Percentiles rank a stretch among this genome's conserved stretches.
Evolutionary conservation across 495 filamentous ascomycete species (phyloP).

Genomic region (Penicillium alfredii): DNA sequence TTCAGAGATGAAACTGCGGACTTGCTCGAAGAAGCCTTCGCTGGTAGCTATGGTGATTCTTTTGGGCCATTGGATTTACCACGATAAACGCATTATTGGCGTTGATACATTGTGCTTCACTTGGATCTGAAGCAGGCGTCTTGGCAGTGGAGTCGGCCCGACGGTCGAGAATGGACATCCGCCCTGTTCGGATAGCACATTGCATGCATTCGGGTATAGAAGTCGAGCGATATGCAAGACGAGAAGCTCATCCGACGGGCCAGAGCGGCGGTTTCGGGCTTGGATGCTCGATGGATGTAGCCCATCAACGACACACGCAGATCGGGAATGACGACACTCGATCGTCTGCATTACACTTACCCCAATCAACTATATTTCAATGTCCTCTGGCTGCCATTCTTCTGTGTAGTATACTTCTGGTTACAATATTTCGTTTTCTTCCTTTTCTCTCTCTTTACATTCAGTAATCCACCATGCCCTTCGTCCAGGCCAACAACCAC

Average conservation of each 20-base stretch:
- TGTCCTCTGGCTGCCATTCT: too few species aligned
- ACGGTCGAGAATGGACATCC: constrained; percentile 23
- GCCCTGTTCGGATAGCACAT: constrained; percentile 20
- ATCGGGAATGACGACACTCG: constrained; percentile 16
- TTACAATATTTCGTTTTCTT: too few species aligned
- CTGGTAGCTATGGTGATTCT: constrained; percentile 24
- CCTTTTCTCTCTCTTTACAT: neutral
- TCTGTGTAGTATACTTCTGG: too few species aligned
- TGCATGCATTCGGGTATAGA: constrained; percentile 11
- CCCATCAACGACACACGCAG: too few species aligned
- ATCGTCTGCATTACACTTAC: constrained; percentile 1
- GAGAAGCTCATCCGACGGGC: too few species aligned
- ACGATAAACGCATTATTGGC: too few species aligned
- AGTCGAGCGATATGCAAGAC: too few species aligned
- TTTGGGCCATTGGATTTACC: too few species aligned
- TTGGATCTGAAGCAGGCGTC: neutral
- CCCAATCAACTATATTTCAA: too few species aligned
- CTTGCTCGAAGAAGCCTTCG: constrained; percentile 31
- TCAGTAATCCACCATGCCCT: constrained; percentile 29
- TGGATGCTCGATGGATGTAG: too few species aligned
- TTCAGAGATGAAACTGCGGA: constrained; percentile 5
- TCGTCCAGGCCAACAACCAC: constrained; percentile 34
- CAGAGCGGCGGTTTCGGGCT: too few species aligned
- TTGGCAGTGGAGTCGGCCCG: constrained; percentile 22
- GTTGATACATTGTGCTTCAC: too few species aligned